Evolutionary conservation across 2,329 filamentous ascomycete species (phyloP).

Genomic region (Fusarium sterilihyphosum): DNA sequence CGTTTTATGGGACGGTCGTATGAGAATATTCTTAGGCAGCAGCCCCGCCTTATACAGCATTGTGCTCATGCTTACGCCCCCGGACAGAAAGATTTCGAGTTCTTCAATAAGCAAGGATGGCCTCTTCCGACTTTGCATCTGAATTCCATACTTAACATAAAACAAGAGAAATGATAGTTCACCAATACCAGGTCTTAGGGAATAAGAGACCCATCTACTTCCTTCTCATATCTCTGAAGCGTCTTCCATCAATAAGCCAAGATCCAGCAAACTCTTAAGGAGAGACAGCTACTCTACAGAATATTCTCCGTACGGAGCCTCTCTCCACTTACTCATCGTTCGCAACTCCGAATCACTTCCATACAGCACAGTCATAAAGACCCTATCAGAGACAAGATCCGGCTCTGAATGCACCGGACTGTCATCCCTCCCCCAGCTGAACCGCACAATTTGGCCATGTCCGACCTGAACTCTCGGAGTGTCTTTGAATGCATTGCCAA

Average conservation of each 20-base stretch:
- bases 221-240: no score
- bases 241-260: background rate
- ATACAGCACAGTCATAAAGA: background rate
- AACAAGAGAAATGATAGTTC: accelerated
- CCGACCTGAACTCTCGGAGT: background rate
- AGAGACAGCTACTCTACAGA: background rate
- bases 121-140: background rate
- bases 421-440: background rate
- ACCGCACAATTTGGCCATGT: background rate
- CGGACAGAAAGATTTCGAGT: no score
- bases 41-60: background rate
- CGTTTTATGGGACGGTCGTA: accelerated
- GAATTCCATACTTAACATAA: background rate
- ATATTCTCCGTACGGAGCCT: background rate
- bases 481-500: background rate
- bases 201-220: accelerated
- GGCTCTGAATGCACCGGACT: slow-evolving; percentile 3
- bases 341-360: background rate
- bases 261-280: accelerated
- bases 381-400: background rate
- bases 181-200: accelerated
- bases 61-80: background rate
- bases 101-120: background rate
- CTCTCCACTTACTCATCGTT: background rate
- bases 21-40: background rate